Base-by-base conservation (phyloP, 1,284 basidiomycete species). In the Afroboletus lepidellus region DNA sequence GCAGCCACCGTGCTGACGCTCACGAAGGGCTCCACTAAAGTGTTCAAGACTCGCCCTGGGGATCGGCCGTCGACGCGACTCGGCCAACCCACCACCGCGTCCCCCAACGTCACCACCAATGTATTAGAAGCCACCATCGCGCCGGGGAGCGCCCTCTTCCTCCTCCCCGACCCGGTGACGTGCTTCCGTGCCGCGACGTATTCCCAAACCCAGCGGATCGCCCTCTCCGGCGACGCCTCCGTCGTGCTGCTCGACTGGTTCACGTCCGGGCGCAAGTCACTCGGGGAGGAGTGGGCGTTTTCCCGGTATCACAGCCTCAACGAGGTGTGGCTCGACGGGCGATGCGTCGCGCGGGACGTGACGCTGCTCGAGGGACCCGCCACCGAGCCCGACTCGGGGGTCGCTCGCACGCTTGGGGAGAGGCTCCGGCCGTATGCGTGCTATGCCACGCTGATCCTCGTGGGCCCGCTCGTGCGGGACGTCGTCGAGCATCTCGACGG, bases 91-190 rank as follows among this genome's bases (percentile, higher is more conserved):
- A 38, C 53, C 23, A 48, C 57, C n/a, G 30, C 23, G 46, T 52
- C 50, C 70, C 69, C 30, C 63, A 64, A 51, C 20, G 46, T 62
- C 51, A 79, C 77, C 11, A 69, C 67, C 24, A 85, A 90, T 62
- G 72, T 74, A 18, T 72, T 92, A 64, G 74, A 79, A 37, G 81
- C 85, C 50, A 67, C 61, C 8, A 71, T 95, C 38, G 68, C 74
- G 1, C 61, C 80, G 1, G 62, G 70, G 2, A 76, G 84, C 24
- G 72, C 81, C 3, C 75, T 96, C 38, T 80, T 92, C 60, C 78
- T 96, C 47, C 80, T 98, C n/a, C 94, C 94, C 1, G 90, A 94
- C 60, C 90, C 92, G 13, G 88, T 96, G 39, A 92, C 92, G n/a
- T 95, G 92, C 66, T 98, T 95, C 72, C 79, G 82, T 15, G 75